Percentiles rank a stretch among this genome's conserved stretches.
Evolutionary conservation across 2,329 filamentous ascomycete genomes (phyloP).

Genomic region (Emergomyces orientalis): DNA sequence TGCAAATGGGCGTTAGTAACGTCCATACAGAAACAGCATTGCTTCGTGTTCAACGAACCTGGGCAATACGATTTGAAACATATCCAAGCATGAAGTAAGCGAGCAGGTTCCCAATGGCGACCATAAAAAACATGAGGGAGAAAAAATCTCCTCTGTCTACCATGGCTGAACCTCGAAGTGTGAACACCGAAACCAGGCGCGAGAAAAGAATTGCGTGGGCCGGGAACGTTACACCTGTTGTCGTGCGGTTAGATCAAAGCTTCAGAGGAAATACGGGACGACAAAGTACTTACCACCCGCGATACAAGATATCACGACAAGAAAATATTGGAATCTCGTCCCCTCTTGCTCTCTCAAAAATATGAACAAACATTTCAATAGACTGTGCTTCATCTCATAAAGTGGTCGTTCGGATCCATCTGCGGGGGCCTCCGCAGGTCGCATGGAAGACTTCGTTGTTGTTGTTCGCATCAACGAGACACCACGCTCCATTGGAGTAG

Average conservation of each 20-base stretch:
- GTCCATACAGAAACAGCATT: background rate
- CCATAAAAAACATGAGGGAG: slow-evolving; percentile 40
- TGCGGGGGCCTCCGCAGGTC: slow-evolving; percentile 3
- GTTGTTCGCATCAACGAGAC: slow-evolving; percentile 7
- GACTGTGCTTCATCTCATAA: background rate
- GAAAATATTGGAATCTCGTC: background rate
- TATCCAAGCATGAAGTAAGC: slow-evolving; percentile 28
- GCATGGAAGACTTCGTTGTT: slow-evolving; percentile 1
- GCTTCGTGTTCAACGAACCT: slow-evolving; percentile 12
- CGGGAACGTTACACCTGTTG: slow-evolving; percentile 36
- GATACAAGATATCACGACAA: slow-evolving; percentile 4
- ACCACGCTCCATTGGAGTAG: background rate
- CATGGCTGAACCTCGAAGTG: slow-evolving; percentile 15
- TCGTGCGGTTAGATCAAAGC: background rate
- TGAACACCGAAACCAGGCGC: slow-evolving; percentile 20
- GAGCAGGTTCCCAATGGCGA: slow-evolving; percentile 32
- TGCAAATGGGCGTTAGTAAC: background rate
- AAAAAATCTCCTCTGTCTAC: slow-evolving; percentile 34
- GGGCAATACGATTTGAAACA: slow-evolving; percentile 19
- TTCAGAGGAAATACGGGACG: slow-evolving; percentile 28
- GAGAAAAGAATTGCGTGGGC: slow-evolving; percentile 38
- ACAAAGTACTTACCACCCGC: slow-evolving; percentile 2
- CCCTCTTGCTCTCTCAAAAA: slow-evolving; percentile 8
- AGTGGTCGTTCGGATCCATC: background rate
- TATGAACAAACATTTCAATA: slow-evolving; percentile 5